A percentile compares a stretch with the other conserved stretches of the same genome.
These are phyloP conservation scores for Penicillium sp. DNA, from an alignment of 2,329 filamentous ascomycete species.

Conservation along the genomic window DNA sequence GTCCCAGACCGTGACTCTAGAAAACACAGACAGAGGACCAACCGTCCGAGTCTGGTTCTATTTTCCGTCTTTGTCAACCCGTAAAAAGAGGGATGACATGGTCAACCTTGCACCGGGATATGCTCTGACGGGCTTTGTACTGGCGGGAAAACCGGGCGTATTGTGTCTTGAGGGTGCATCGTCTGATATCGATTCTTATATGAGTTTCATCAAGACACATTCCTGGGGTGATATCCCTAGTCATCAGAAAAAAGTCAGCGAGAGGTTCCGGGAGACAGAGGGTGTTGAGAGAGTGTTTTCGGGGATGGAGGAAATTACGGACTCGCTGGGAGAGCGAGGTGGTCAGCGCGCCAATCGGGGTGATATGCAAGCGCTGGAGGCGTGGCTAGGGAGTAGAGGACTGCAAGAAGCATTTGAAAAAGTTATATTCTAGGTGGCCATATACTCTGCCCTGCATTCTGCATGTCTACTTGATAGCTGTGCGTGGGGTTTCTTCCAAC, in stretches of 20 bases:
- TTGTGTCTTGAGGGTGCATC: slow-evolving; percentile 42
- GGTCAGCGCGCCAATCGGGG: slow-evolving; percentile 36
- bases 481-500: background rate
- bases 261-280: slow-evolving; percentile 50
- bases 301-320: slow-evolving; percentile 37
- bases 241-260: slow-evolving; percentile 63
- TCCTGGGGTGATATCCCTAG: slow-evolving; percentile 64
- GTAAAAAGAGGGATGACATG: slow-evolving; percentile 59
- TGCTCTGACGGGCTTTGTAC: slow-evolving; percentile 58
- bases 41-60: slow-evolving; percentile 62
- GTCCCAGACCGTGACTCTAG: background rate
- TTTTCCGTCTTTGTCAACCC: slow-evolving; percentile 61
- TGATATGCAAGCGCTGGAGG: slow-evolving; percentile 38
- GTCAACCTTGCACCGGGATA: slow-evolving; percentile 55
- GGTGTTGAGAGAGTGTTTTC: slow-evolving; percentile 28
- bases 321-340: slow-evolving; percentile 33
- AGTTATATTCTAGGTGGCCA: slow-evolving; percentile 31
- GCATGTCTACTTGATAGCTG: background rate
- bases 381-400: slow-evolving; percentile 29
- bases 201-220: slow-evolving; percentile 64
- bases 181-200: slow-evolving; percentile 55
- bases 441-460: background rate
- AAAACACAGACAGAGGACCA: slow-evolving; percentile 15
- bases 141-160: slow-evolving; percentile 60
- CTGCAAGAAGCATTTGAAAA: slow-evolving; percentile 34